phyloP scores from a whole-genome alignment of 1,139 yeast species.

The Kazachstania sp. region DNA sequence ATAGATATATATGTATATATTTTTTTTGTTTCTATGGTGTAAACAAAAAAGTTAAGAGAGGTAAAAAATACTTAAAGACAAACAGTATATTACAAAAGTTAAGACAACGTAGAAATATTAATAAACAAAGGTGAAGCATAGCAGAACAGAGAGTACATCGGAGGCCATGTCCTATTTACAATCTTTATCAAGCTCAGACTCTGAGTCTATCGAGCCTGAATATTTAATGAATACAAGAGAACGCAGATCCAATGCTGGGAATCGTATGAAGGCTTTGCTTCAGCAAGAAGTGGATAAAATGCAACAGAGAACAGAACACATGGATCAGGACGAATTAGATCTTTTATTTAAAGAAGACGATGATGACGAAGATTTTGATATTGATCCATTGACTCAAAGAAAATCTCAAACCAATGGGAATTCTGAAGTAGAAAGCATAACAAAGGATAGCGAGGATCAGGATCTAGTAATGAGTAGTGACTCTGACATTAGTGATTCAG shows the following conservation, averaged over 20 bases:
- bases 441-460: conserved; percentile 31
- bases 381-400: conserved; percentile 9
- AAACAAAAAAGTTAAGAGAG: no score
- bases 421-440: conserved; percentile 7
- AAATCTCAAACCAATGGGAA: conserved; percentile 9
- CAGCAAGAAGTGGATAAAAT: conserved; percentile 50
- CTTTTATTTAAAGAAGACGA: conserved; percentile 78
- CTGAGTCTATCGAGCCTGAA: conserved; percentile 8
- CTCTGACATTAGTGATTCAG: conserved; percentile 22
- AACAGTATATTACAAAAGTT: no score
- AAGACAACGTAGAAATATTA: no score
- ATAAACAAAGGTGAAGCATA: no score
- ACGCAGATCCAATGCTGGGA: conserved; percentile 86
- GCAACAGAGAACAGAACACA: conserved; percentile 31
- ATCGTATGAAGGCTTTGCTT: conserved; percentile 63
- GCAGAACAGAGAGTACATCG: not conserved
- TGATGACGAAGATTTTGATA: conserved; percentile 67
- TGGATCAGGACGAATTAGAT: conserved; percentile 65
- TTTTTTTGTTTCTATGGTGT: no score
- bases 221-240: conserved; percentile 55
- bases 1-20: no score
- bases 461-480: conserved; percentile 42
- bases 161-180: not conserved
- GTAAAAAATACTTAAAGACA: no score
- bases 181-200: not conserved